phyloP scores from a whole-genome alignment of 225 moss, liverwort and hornwort genomes.

The Marchantia polymorpha region DNA sequence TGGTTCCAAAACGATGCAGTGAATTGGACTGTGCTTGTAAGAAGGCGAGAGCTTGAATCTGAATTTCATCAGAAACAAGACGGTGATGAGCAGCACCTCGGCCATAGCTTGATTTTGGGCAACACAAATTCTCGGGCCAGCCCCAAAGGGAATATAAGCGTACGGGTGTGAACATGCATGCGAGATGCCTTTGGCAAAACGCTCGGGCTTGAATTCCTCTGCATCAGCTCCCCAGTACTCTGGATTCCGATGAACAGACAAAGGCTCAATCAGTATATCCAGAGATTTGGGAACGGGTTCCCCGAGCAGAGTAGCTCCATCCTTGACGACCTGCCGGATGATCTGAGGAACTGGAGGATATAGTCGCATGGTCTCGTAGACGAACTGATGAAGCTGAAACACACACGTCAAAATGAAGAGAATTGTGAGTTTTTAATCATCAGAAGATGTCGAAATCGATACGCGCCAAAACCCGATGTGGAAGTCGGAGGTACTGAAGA shows the following conservation, averaged over 20 bases:
- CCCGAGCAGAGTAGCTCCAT: conserved; percentile 20
- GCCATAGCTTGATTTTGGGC: conserved; percentile 25
- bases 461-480: too few relatives aligned
- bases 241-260: conserved; percentile 24
- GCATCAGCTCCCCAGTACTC: conserved; percentile 36
- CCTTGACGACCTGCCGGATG: conserved; percentile 17
- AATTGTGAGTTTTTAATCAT: background rate
- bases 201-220: conserved; percentile 36
- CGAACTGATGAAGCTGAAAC: conserved; percentile 27
- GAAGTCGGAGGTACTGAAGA: too few relatives aligned
- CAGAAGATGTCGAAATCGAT: too few relatives aligned
- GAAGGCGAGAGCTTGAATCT: conserved; percentile 33
- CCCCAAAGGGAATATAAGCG: conserved; percentile 29
- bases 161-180: conserved; percentile 24
- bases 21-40: conserved; percentile 29
- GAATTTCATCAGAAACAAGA: conserved; percentile 26
- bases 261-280: conserved; percentile 17
- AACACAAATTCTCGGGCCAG: conserved; percentile 28
- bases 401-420: background rate
- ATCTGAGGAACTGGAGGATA: conserved; percentile 26
- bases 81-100: conserved; percentile 21
- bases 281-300: conserved; percentile 22
- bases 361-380: conserved; percentile 28
- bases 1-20: conserved; percentile 21
- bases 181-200: conserved; percentile 23